These are phyloP conservation scores for Atalantia buxifolia DNA, from an alignment of 345 rosid species.

Conservation along the genomic window DNA sequence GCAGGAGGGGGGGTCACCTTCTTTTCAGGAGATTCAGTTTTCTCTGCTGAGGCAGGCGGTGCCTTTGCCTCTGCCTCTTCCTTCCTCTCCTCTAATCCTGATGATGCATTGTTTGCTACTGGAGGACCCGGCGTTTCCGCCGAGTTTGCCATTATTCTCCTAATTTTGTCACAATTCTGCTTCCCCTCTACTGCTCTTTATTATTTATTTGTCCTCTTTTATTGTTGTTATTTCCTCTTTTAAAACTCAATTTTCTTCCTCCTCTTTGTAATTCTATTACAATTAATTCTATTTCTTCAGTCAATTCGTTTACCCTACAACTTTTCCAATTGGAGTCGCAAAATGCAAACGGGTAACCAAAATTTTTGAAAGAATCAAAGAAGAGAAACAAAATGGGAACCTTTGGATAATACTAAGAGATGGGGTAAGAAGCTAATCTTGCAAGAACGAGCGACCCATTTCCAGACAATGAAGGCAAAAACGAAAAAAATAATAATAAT, in stretches of 20 bases:
- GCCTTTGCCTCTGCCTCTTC: not conserved
- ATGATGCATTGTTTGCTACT: not conserved
- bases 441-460: not conserved
- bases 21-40: slow-evolving; percentile 25
- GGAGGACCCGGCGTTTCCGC: slow-evolving; percentile 38
- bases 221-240: not conserved
- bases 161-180: not conserved
- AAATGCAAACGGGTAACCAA: not conserved
- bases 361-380: not conserved
- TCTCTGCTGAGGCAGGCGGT: slow-evolving; percentile 13
- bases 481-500: no score
- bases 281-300: not conserved
- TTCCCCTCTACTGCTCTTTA: not conserved
- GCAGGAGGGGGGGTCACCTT: slow-evolving; percentile 13
- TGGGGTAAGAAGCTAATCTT: not conserved
- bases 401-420: not conserved
- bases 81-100: not conserved
- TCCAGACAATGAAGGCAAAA: not conserved
- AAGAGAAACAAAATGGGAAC: not conserved
- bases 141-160: slow-evolving; percentile 39
- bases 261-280: not conserved
- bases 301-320: not conserved
- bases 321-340: not conserved
- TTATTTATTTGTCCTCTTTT: not conserved
- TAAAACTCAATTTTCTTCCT: not conserved